Evolutionary conservation across 2,329 filamentous ascomycete species (phyloP), one percentile per base, ranked within the genome.

Genomic region (Phyllosticta citriasiana): DNA sequence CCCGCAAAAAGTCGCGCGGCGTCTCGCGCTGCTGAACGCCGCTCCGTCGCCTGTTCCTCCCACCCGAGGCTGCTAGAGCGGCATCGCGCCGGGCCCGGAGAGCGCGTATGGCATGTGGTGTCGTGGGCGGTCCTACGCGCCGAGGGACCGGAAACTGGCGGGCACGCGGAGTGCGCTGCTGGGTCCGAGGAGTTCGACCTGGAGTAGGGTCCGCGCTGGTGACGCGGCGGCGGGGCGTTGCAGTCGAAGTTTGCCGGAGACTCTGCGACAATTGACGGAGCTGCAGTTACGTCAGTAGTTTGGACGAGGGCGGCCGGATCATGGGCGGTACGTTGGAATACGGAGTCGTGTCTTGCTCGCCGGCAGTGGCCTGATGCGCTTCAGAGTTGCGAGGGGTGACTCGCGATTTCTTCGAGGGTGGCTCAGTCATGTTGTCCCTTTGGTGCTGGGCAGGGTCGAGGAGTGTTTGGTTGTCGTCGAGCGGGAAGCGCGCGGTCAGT

Each of bases 21-120:
- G 82, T 83, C 67, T 83, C 81, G 51, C 80, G 71, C 66, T 80
- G 77, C 60, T 79, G 65, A 35, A 79, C 72, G 26, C 77, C 77
- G 63, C 80, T 82, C 63, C 72, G 68, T 63, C 78, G 74, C 60
- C 80, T 70, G 54, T 78, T 75, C 65, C 80, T 75, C 12, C 79
- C 76, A 19, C 59, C 55, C 10, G 58, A 52, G 22, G 80, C 79
- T 2, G 80, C 82, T 64, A 77, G 77, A 4, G 77, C 78, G 12
- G 79, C 79, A 65, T 74, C 71, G 59, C 71, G 73, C 57, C 81
- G 79, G 65, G 81, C 78, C 69, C 82, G 78, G 27, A 82, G 72
- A 9, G 81, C 81, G 52, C 79, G 76, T 61, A 83, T 76, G 26
- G 79, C 80, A 73, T 83, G 79, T 0, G 82, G 82, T 16, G 82